Evolutionary conservation across 164 flowering plant species (phyloP).

Genomic region (Chimonanthus praecox): DNA sequence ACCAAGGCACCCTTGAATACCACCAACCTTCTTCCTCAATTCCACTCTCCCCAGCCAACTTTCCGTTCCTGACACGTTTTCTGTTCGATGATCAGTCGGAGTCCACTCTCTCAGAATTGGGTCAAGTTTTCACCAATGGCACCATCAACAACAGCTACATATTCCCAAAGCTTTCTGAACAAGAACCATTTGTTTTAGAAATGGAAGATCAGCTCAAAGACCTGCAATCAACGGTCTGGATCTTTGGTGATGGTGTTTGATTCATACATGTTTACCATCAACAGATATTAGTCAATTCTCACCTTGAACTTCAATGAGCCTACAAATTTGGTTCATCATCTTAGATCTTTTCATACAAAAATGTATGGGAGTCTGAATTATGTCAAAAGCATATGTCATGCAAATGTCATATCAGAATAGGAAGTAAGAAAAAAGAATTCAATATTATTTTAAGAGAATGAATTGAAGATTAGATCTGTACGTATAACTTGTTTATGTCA

Average conservation of each 20-base stretch:
- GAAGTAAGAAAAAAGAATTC: too few relatives aligned
- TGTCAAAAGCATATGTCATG: too few relatives aligned
- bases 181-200: background rate
- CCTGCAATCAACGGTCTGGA: background rate
- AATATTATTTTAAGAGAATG: too few relatives aligned
- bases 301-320: too few relatives aligned
- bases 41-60: conserved; percentile 8
- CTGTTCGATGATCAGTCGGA: conserved; percentile 6
- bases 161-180: background rate
- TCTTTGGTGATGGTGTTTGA: too few relatives aligned
- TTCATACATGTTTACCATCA: conserved; percentile 9
- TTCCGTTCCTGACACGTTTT: conserved; percentile 4
- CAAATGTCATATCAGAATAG: too few relatives aligned
- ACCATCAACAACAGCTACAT: background rate
- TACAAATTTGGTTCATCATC: too few relatives aligned
- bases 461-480: too few relatives aligned
- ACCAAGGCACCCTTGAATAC: background rate
- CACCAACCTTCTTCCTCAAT: conserved; percentile 11
- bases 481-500: too few relatives aligned
- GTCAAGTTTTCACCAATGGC: background rate
- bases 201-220: conserved; percentile 12
- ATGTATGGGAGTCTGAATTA: too few relatives aligned
- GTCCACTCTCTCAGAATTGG: background rate
- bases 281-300: background rate
- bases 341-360: too few relatives aligned